Percentiles rank a stretch among this genome's conserved stretches.
Evolutionary conservation across 495 filamentous ascomycete genomes (phyloP).

Genomic region (Neurospora hispaniola): DNA sequence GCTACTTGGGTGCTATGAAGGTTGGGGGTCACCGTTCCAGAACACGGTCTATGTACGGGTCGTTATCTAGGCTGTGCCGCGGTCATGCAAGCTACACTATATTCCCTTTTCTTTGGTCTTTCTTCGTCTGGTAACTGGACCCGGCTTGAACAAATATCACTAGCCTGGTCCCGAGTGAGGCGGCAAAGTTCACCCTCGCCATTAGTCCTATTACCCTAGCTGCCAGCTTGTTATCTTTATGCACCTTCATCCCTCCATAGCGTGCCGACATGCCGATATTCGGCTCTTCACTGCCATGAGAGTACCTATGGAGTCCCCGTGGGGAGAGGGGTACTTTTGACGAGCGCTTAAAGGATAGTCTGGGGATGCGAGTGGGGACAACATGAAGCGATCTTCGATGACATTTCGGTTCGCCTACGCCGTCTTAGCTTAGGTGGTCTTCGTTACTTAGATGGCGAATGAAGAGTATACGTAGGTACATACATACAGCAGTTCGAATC

Average conservation of each 20-base stretch:
- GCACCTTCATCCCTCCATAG: not conserved
- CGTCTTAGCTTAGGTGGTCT: not conserved
- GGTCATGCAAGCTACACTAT: not conserved
- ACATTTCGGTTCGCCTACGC: not conserved
- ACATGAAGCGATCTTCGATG: not conserved
- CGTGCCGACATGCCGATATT: conserved; percentile 8
- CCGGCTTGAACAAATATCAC: not conserved
- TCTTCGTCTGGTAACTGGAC: not conserved
- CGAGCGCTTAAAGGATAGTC: not conserved
- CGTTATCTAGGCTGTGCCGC: not conserved
- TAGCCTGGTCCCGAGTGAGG: not conserved
- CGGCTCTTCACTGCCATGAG: conserved; percentile 14
- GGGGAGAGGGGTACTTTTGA: no score
- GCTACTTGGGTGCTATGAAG: not conserved
- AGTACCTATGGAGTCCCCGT: not conserved
- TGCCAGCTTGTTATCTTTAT: not conserved
- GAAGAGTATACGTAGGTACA: not conserved
- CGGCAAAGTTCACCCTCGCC: not conserved
- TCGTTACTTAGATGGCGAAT: not conserved
- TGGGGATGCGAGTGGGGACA: not conserved
- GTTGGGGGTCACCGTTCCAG: not conserved
- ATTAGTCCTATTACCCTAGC: not conserved
- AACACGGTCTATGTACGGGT: not conserved
- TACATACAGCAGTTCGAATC: not conserved
- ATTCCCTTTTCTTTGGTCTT: not conserved